phyloP scores from a whole-genome alignment of 164 flowering plant genomes.

The grape (Vitis vinifera) region ASM3070453v1 NC_081820.1:19049001-19049500 shows the following conservation, averaged over 20 bases:
- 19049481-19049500: no score
- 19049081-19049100: slow-evolving; percentile 2
- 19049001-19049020: slow-evolving; percentile 53
- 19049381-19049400: no score
- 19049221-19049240: background rate
- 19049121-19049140: slow-evolving; percentile 36
- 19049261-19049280: no score
- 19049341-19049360: no score
- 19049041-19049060: slow-evolving; percentile 83
- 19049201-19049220: background rate
- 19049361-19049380: no score
- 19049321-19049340: no score
- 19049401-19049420: no score
- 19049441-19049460: no score
- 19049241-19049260: background rate
- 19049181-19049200: slow-evolving; percentile 20
- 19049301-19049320: no score
- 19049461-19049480: no score
- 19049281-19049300: no score
- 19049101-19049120: background rate
- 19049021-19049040: slow-evolving; percentile 88
- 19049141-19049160: slow-evolving; percentile 71
- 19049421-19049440: no score
- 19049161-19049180: slow-evolving; percentile 98
- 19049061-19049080: slow-evolving; percentile 74